Conservation (phyloP, 805 yeast genomes). For the Groenewaldozyma salmanticensis region DNA sequence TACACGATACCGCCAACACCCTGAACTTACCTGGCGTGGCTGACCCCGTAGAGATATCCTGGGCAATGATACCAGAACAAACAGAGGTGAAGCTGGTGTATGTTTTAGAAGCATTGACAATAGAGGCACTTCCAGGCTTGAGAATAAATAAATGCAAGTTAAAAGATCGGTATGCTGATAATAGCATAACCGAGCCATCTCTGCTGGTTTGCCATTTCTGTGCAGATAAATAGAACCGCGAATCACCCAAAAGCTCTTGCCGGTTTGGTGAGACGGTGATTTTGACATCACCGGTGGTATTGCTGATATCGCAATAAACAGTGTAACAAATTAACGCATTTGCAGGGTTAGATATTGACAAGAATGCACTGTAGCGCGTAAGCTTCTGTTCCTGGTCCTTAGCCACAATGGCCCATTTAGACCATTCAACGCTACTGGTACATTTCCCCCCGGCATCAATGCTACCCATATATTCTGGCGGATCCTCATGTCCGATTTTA, state of each 20-base stretch:
- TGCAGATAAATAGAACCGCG: conserved; percentile 7
- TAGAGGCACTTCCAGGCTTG: background rate
- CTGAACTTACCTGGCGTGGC: conserved; percentile 3
- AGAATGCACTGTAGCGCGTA: background rate
- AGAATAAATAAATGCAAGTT: conserved; percentile 6
- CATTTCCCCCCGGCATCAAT: conserved; percentile 6
- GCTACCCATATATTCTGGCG: conserved; percentile 2
- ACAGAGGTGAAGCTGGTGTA: conserved; percentile 2
- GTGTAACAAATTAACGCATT: background rate
- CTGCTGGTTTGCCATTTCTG: conserved; percentile 5
- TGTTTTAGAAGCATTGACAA: background rate
- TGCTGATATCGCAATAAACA: background rate
- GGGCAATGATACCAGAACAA: conserved; percentile 5
- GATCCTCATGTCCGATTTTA: background rate
- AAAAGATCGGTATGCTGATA: conserved; percentile 8
- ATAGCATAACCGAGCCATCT: background rate
- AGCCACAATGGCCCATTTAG: conserved; percentile 4
- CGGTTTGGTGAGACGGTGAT: background rate
- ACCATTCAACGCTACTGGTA: conserved; percentile 11
- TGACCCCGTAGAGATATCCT: background rate
- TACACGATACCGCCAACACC: conserved; percentile 8
- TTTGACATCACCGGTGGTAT: background rate
- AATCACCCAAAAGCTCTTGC: background rate
- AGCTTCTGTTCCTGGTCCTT: background rate
- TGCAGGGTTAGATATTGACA: background rate